phyloP scores from a whole-genome alignment of 495 filamentous ascomycete species.

The Xylaria scruposa region DNA sequence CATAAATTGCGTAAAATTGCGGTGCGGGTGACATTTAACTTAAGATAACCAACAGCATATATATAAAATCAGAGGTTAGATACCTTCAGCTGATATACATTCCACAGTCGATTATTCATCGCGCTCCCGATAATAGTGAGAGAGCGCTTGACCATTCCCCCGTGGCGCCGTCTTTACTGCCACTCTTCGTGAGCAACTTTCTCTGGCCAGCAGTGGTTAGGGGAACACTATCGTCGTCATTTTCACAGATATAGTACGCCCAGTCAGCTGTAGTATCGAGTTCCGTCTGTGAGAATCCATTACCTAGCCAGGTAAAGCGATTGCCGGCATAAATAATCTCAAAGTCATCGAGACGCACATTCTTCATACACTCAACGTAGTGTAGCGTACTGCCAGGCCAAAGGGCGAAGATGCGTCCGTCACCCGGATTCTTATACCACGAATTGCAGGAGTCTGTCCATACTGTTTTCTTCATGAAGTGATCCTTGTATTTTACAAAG shows the following conservation, averaged over 20 bases:
- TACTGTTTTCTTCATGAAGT: slow-evolving; percentile 53
- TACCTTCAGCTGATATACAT: neutral
- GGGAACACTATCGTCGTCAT: slow-evolving; percentile 19
- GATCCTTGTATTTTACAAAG: slow-evolving; percentile 49
- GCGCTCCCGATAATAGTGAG: neutral
- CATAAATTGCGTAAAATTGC: too few species aligned
- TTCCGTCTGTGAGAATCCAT: slow-evolving; percentile 45
- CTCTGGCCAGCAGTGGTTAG: slow-evolving; percentile 24
- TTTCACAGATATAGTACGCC: slow-evolving; percentile 36
- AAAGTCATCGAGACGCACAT: slow-evolving; percentile 59
- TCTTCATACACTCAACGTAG: slow-evolving; percentile 58
- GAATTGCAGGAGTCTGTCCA: slow-evolving; percentile 55
- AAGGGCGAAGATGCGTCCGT: slow-evolving; percentile 54
- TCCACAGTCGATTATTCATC: neutral
- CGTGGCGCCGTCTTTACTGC: neutral
- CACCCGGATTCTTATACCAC: slow-evolving; percentile 56
- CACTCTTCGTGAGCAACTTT: slow-evolving; percentile 30
- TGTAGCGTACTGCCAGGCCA: slow-evolving; percentile 56
- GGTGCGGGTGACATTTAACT: neutral
- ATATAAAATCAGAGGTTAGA: neutral
- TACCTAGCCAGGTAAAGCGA: slow-evolving; percentile 58
- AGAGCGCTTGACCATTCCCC: slow-evolving; percentile 6
- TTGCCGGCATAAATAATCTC: slow-evolving; percentile 55
- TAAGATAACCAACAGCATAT: neutral
- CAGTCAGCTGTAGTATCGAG: slow-evolving; percentile 35